Evolutionary conservation across 2,329 filamentous ascomycete genomes (phyloP).

Genomic region (Chaetomiaceae sp.): DNA sequence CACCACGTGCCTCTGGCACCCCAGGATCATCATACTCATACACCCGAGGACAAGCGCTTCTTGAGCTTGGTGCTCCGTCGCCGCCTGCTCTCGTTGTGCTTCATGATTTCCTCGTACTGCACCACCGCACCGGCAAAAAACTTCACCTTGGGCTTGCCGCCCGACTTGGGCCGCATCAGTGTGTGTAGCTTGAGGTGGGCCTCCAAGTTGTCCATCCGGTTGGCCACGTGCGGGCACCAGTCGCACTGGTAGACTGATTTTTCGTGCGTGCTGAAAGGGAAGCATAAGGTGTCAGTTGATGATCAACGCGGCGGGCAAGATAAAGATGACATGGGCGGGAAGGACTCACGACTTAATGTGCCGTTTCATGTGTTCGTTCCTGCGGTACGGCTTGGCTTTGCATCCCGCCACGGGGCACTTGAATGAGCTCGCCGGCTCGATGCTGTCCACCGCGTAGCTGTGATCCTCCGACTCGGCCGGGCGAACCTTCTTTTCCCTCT

Average conservation of each 20-base stretch:
- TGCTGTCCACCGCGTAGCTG: constrained; percentile 22
- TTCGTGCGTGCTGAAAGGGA: neutral
- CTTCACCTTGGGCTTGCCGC: constrained; percentile 30
- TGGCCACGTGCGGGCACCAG: constrained; percentile 37
- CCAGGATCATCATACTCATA: neutral
- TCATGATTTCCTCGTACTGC: constrained; percentile 17
- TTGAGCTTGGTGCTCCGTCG: neutral
- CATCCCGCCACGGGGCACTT: constrained; percentile 45
- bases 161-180: constrained; percentile 12
- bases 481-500: neutral
- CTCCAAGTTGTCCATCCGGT: constrained; percentile 37
- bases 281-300: neutral
- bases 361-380: constrained; percentile 53
- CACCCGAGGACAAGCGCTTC: neutral
- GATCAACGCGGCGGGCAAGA: too few species aligned
- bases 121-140: constrained; percentile 29
- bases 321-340: too few species aligned
- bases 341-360: constrained; percentile 49
- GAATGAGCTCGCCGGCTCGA: constrained; percentile 15
- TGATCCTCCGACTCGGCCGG: neutral
- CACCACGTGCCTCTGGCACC: too few species aligned
- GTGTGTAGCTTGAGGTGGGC: constrained; percentile 37
- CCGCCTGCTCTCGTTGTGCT: constrained; percentile 1
- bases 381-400: constrained; percentile 32
- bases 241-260: constrained; percentile 30